These are phyloP conservation scores for Tetracladium setigerum DNA, from an alignment of 495 filamentous ascomycete genomes.

Conservation along the genomic window DNA sequence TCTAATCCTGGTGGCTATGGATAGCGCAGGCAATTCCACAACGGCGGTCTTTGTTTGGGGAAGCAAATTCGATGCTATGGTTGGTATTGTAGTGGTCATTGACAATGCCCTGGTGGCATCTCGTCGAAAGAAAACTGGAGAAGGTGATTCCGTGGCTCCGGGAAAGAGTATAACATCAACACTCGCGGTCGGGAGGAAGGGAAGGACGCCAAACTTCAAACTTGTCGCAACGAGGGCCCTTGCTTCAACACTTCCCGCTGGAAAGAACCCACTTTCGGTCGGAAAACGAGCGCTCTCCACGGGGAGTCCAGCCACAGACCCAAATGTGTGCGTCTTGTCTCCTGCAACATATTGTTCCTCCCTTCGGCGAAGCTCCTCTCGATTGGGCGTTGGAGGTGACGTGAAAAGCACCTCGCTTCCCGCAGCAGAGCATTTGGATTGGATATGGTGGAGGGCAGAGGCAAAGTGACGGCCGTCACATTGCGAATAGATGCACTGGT, in stretches of 20 bases:
- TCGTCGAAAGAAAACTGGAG: not conserved
- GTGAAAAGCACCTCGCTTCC: conserved; percentile 26
- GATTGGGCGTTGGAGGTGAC: conserved; percentile 18
- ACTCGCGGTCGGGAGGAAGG: no score
- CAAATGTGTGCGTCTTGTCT: conserved; percentile 12
- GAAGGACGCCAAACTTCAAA: no score
- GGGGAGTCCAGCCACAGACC: conserved; percentile 10
- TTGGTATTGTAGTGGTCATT: no score
- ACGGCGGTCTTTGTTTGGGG: no score
- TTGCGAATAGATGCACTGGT: conserved; percentile 35
- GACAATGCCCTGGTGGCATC: not conserved
- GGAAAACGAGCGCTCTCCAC: conserved; percentile 10
- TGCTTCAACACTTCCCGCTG: conserved; percentile 5
- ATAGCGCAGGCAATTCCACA: no score
- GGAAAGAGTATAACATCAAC: no score
- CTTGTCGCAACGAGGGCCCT: no score
- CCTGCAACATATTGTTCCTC: conserved; percentile 30
- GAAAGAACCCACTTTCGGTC: conserved; percentile 2
- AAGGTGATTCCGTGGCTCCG: no score
- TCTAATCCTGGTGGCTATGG: no score
- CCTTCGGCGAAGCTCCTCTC: conserved; percentile 24
- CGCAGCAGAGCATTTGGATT: conserved; percentile 24
- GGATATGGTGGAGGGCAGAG: conserved; percentile 26
- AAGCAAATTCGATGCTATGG: no score
- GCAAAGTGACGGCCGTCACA: conserved; percentile 30